Evolutionary conservation across 345 rosid species (phyloP).

Genomic region (Durio zibethinus): DNA sequence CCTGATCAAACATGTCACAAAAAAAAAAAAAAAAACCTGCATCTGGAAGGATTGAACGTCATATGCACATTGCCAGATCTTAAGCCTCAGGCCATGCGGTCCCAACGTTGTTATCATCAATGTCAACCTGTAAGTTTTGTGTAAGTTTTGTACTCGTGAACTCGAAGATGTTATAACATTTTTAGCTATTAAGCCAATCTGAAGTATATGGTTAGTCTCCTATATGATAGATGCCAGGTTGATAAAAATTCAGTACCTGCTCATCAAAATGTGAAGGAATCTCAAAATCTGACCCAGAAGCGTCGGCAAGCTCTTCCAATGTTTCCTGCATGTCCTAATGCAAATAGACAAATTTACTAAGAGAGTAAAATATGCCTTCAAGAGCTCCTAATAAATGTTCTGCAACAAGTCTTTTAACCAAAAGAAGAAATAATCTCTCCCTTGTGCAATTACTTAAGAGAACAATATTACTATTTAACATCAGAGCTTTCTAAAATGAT

Average conservation of each 20-base stretch:
- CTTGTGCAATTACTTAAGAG: background rate
- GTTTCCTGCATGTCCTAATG: slow-evolving; percentile 43
- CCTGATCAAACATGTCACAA: slow-evolving; percentile 5
- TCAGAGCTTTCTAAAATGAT: background rate
- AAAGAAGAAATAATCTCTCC: background rate
- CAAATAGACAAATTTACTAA: background rate
- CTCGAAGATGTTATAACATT: slow-evolving; percentile 11
- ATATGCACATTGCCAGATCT: slow-evolving; percentile 3
- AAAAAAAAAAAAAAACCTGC: slow-evolving; percentile 8
- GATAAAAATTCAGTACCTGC: slow-evolving; percentile 35
- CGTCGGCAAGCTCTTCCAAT: slow-evolving; percentile 40
- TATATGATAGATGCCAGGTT: slow-evolving; percentile 19
- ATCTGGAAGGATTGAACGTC: slow-evolving; percentile 1
- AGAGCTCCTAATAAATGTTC: background rate
- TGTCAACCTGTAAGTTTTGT: slow-evolving; percentile 34
- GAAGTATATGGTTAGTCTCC: slow-evolving; percentile 18
- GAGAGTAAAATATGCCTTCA: background rate
- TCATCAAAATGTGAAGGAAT: slow-evolving; percentile 44
- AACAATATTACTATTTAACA: background rate
- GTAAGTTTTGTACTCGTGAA: slow-evolving; percentile 5
- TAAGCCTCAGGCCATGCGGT: slow-evolving; percentile 28
- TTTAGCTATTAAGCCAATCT: slow-evolving; percentile 17
- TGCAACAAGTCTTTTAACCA: background rate
- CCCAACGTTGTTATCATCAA: slow-evolving; percentile 27
- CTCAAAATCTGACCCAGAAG: slow-evolving; percentile 50